Conservation (phyloP, 129 eudicot species). For the Chrysanthemum lavandulifolium region DNA sequence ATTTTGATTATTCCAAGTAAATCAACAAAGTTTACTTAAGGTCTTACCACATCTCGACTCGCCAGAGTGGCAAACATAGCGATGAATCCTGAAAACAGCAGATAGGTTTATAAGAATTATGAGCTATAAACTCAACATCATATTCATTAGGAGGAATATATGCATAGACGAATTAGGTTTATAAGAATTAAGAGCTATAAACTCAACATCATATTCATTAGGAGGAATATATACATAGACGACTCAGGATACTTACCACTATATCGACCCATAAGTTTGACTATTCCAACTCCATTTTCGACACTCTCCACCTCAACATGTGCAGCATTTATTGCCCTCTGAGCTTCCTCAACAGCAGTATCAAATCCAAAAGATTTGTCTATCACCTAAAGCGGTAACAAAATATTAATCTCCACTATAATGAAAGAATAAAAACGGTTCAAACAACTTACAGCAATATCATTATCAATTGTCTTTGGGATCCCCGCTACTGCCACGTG, state of each 20-base stretch:
- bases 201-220: neutral
- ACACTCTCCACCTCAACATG: constrained; percentile 96
- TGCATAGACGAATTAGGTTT: too few species aligned
- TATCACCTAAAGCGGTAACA: constrained; percentile 52
- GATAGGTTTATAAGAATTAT: constrained; percentile 13
- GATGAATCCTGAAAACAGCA: constrained; percentile 57
- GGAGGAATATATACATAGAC: constrained; percentile 2
- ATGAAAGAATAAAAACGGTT: neutral
- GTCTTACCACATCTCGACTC: constrained; percentile 82
- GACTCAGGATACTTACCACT: constrained; percentile 49
- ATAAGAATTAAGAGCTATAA: constrained; percentile 16
- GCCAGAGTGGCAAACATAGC: constrained; percentile 88
- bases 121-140: constrained; percentile 1
- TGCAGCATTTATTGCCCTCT: constrained; percentile 97
- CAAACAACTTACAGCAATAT: constrained; percentile 72
- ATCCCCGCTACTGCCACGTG: constrained; percentile 87
- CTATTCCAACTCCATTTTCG: constrained; percentile 87
- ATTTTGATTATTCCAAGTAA: neutral
- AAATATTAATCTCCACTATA: neutral
- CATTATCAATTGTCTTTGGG: constrained; percentile 97
- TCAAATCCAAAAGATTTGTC: constrained; percentile 97
- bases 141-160: constrained; percentile 5
- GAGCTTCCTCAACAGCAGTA: constrained; percentile 99
- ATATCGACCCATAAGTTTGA: constrained; percentile 91
- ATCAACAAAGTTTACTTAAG: neutral